These are phyloP conservation scores for Peterozyma toletana DNA, from an alignment of 805 yeast genomes.

Conservation along the genomic window DNA sequence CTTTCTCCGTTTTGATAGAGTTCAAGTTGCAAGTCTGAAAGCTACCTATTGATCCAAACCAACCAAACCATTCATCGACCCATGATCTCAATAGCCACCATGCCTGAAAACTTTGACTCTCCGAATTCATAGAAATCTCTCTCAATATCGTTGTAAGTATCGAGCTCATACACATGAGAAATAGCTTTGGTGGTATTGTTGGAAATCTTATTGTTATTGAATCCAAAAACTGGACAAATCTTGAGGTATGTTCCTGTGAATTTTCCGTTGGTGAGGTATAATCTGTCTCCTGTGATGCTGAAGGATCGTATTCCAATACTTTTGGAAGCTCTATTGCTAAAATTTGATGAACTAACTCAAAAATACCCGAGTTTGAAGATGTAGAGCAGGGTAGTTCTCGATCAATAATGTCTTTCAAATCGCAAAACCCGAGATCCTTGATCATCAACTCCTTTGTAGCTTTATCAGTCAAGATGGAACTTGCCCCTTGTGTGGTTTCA, in stretches of 20 bases:
- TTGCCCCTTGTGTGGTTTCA: conserved; percentile 19
- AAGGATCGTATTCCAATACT: conserved; percentile 16
- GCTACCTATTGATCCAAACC: conserved; percentile 61
- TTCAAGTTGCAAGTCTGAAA: conserved; percentile 15
- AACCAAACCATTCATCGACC: conserved; percentile 65
- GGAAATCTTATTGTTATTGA: conserved; percentile 35
- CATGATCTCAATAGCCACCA: conserved; percentile 78
- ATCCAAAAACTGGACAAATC: conserved; percentile 28
- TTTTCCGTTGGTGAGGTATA: conserved; percentile 1
- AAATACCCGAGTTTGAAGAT: conserved; percentile 13
- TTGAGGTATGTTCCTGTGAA: conserved; percentile 9
- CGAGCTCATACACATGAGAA: conserved; percentile 44
- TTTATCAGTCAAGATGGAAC: conserved; percentile 1
- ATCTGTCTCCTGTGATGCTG: not conserved
- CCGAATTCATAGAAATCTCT: conserved; percentile 46
- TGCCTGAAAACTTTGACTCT: conserved; percentile 54
- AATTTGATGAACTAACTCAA: conserved; percentile 23
- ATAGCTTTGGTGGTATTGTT: conserved; percentile 46
- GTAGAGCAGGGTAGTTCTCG: conserved; percentile 8
- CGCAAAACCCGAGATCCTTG: conserved; percentile 41
- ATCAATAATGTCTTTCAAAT: conserved; percentile 13
- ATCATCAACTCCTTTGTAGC: conserved; percentile 36
- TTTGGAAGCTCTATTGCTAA: conserved; percentile 27
- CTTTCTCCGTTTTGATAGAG: not conserved
- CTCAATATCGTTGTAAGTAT: conserved; percentile 52